phyloP scores from a whole-genome alignment of 305 asterid genomes.

The Solanum hybrid region DNA sequence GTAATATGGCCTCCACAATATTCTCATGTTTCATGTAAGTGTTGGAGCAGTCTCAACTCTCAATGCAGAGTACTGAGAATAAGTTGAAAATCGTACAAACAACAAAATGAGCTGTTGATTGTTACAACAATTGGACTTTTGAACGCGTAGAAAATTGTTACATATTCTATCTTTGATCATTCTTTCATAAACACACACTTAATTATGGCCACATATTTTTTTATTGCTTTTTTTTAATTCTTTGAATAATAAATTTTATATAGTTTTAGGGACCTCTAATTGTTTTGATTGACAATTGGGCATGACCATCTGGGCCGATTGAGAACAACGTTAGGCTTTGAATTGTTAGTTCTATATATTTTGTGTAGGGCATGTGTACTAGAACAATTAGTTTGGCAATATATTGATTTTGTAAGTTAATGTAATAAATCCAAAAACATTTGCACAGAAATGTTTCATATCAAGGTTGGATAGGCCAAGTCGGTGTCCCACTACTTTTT shows the following conservation, averaged over 20 bases:
- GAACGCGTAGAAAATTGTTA: background rate
- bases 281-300: background rate
- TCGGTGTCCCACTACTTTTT: background rate
- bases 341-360: background rate
- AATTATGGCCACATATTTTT: background rate
- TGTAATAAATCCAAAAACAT: background rate
- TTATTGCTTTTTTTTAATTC: background rate
- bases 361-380: background rate
- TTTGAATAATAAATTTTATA: background rate
- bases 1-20: background rate
- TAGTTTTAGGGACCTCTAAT: background rate
- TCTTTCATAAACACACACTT: background rate
- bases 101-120: slow-evolving; percentile 17
- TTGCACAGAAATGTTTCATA: background rate
- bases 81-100: slow-evolving; percentile 2
- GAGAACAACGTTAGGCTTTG: background rate
- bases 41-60: background rate
- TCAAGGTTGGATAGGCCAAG: background rate
- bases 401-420: background rate
- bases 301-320: background rate
- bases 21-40: background rate
- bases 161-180: background rate
- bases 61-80: background rate
- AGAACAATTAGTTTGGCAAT: background rate
- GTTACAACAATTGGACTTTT: background rate